These are phyloP conservation scores for Tetraselmis striata DNA, from an alignment of 139 green algal species.

Conservation along the genomic window DNA sequence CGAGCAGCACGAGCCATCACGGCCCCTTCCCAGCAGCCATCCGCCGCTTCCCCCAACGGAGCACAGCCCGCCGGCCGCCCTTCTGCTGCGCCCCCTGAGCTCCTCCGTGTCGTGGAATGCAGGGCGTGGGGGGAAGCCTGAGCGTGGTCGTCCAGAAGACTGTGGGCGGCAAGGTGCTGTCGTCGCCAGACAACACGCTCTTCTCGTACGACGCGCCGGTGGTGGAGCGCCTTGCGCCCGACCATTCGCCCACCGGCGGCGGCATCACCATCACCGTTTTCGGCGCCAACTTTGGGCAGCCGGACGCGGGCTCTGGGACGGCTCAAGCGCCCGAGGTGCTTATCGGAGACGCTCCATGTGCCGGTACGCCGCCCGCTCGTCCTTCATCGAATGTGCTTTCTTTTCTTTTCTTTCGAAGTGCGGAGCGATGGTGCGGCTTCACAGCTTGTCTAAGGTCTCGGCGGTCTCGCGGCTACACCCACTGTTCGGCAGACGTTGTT, in stretches of 20 bases:
- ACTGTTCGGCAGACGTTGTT: too few species aligned
- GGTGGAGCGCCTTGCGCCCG: constrained; percentile 5
- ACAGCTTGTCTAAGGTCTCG: too few species aligned
- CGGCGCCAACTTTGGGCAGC: constrained; percentile 15
- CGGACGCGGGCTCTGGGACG: background rate
- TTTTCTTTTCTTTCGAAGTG: too few species aligned
- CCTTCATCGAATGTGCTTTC: too few species aligned
- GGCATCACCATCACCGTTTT: constrained; percentile 11
- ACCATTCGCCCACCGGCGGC: constrained; percentile 7
- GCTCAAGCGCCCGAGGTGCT: background rate
- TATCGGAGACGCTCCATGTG: background rate
- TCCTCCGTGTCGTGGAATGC: background rate
- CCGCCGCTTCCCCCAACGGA: too few species aligned
- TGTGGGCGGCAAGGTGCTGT: background rate
- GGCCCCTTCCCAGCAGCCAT: background rate
- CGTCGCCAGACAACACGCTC: constrained; percentile 13
- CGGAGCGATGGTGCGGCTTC: too few species aligned
- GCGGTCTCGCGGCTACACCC: too few species aligned
- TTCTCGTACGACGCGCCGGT: constrained; percentile 19
- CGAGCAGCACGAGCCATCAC: too few species aligned
- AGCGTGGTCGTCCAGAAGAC: constrained; percentile 12
- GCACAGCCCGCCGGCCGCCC: too few species aligned
- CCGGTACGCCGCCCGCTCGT: too few species aligned
- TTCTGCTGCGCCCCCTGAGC: too few species aligned
- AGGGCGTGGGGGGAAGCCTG: constrained; percentile 1